Conservation (phyloP, 768 basidiomycete species). For the Piloderma croceum region DNA sequence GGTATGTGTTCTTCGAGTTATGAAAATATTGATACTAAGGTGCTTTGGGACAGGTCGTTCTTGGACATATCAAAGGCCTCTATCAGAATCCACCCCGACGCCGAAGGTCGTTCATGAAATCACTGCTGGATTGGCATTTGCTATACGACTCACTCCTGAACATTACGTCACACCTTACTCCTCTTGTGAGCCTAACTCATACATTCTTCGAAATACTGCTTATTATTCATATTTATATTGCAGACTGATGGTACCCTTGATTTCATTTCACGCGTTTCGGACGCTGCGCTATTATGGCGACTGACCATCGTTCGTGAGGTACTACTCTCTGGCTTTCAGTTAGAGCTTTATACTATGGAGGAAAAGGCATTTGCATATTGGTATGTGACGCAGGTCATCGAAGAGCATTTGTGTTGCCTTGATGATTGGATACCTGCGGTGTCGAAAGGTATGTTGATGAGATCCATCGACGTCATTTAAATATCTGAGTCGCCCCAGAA, state of each 20-base stretch:
- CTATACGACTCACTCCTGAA: conserved; percentile 44
- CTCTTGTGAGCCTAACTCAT: conserved; percentile 11
- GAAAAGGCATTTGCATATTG: conserved; percentile 76
- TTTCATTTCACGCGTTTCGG: conserved; percentile 38
- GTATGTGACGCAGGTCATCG: conserved; percentile 56
- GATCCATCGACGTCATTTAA: conserved; percentile 4
- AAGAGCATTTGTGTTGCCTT: conserved; percentile 48
- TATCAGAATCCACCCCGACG: conserved; percentile 69
- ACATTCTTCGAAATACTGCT: background rate
- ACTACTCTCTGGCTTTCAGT: conserved; percentile 68
- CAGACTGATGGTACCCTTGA: conserved; percentile 16
- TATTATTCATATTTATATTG: background rate
- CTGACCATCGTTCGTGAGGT: conserved; percentile 60
- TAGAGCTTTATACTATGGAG: conserved; percentile 63
- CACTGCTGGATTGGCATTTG: conserved; percentile 59
- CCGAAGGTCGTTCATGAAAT: conserved; percentile 59
- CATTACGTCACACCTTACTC: conserved; percentile 17
- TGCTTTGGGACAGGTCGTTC: conserved; percentile 62
- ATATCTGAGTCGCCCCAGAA: conserved; percentile 23
- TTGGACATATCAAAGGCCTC: conserved; percentile 50
- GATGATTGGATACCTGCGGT: conserved; percentile 41
- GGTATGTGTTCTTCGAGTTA: too few species aligned
- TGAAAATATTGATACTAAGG: too few species aligned
- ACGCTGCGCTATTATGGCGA: conserved; percentile 51
- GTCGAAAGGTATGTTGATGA: conserved; percentile 31